A percentile compares a stretch with the other conserved stretches of the same genome.
Conservation (phyloP, 148 eudicot species). For the Talinum fruticosum region DNA sequence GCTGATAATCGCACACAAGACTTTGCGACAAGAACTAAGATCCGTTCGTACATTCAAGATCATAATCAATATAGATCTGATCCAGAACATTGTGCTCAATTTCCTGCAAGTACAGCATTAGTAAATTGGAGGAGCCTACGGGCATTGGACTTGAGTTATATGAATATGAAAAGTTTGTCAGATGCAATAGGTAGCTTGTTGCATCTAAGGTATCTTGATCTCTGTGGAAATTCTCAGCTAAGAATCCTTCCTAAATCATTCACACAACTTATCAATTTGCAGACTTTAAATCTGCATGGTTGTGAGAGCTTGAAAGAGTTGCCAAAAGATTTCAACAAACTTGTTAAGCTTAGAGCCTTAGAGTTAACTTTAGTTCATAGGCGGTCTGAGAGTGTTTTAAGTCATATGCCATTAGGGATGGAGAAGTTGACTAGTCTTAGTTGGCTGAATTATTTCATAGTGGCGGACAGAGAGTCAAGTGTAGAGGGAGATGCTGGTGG, state of each 20-base stretch:
- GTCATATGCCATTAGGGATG: conserved; percentile 25
- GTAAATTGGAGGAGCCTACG: conserved; percentile 5
- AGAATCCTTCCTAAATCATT: conserved; percentile 16
- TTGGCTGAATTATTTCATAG: background rate
- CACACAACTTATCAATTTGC: conserved; percentile 24
- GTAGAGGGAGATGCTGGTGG: background rate
- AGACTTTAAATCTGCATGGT: background rate
- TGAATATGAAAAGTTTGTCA: no score
- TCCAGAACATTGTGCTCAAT: background rate
- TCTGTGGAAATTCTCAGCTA: background rate
- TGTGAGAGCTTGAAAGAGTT: conserved; percentile 12
- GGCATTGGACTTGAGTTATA: no score
- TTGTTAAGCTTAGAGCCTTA: conserved; percentile 20
- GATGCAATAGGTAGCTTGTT: conserved; percentile 19
- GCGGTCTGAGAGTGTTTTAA: background rate
- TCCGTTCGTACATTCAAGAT: background rate
- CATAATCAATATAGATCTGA: no score
- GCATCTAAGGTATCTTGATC: conserved; percentile 30
- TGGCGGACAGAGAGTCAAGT: background rate
- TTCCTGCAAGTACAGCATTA: background rate
- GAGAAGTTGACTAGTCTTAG: conserved; percentile 14
- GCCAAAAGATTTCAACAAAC: conserved; percentile 21
- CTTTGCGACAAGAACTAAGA: background rate
- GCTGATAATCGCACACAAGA: background rate
- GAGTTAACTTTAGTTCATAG: no score